Percentiles rank a stretch among this genome's conserved stretches.
These are phyloP conservation scores for Jasminum sambac DNA, from an alignment of 257 asterid genomes.

Conservation along the genomic window DNA sequence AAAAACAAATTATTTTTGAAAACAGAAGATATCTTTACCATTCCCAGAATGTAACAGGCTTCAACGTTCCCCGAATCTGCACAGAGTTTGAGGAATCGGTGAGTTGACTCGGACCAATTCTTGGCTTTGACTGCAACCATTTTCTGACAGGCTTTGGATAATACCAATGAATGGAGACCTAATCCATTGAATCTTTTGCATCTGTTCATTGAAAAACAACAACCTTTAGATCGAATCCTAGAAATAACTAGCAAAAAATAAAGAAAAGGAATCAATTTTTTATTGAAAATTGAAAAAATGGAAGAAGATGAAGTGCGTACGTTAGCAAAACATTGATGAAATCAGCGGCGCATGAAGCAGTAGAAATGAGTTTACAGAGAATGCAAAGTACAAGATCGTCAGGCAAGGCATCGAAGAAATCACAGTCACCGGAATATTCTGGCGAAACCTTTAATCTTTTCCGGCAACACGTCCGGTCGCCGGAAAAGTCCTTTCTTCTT, in stretches of 20 bases:
- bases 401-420: conserved; percentile 67
- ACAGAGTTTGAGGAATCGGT: conserved; percentile 81
- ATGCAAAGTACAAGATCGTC: conserved; percentile 74
- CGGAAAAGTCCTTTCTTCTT: conserved; percentile 26
- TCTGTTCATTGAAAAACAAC: conserved; percentile 39
- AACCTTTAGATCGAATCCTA: conserved; percentile 5
- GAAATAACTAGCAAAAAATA: neutral
- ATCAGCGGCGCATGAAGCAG: conserved; percentile 68
- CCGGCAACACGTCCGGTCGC: conserved; percentile 27
- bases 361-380: conserved; percentile 67
- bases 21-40: conserved; percentile 51
- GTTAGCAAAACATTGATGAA: conserved; percentile 64
- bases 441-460: conserved; percentile 35
- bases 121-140: conserved; percentile 61
- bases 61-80: conserved; percentile 85
- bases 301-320: conserved; percentile 35
- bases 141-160: conserved; percentile 61
- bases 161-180: conserved; percentile 59
- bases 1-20: neutral
- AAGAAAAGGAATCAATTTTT: neutral
- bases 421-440: conserved; percentile 31
- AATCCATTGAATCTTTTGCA: conserved; percentile 81
- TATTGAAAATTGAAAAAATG: neutral
- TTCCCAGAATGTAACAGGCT: conserved; percentile 86
- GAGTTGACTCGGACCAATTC: conserved; percentile 79